Evolutionary conservation across 345 rosid species (phyloP).

Genomic region (Gossypium ekmanianum): DNA sequence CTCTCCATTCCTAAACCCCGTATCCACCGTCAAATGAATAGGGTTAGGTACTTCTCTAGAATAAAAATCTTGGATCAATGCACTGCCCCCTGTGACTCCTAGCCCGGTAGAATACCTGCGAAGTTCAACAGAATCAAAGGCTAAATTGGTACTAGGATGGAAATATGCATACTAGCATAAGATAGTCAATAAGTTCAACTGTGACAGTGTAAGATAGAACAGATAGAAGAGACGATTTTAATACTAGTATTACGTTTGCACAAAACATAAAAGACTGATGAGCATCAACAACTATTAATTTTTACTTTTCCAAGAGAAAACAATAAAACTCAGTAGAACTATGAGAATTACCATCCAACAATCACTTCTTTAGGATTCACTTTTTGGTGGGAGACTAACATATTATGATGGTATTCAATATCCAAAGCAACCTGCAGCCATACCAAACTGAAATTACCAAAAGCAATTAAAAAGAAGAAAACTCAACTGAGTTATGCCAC

Average conservation of each 20-base stretch:
- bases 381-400: slow-evolving; percentile 79
- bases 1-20: slow-evolving; percentile 74
- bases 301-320: background rate
- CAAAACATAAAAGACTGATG: background rate
- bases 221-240: background rate
- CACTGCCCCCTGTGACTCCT: slow-evolving; percentile 90
- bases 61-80: slow-evolving; percentile 89
- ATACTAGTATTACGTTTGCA: background rate
- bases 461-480: background rate
- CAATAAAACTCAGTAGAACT: background rate
- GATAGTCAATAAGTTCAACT: background rate
- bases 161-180: background rate
- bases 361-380: slow-evolving; percentile 94
- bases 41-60: slow-evolving; percentile 85
- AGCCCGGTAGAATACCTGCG: slow-evolving; percentile 90
- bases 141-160: background rate
- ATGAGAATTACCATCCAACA: slow-evolving; percentile 80
- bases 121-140: background rate
- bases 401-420: slow-evolving; percentile 91
- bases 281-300: background rate
- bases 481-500: background rate
- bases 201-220: background rate
- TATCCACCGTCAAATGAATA: slow-evolving; percentile 83
- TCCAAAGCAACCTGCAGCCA: slow-evolving; percentile 83
- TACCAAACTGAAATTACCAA: background rate